phyloP scores from a whole-genome alignment of 164 flowering plant genomes.

The Stephania japonica region DNA sequence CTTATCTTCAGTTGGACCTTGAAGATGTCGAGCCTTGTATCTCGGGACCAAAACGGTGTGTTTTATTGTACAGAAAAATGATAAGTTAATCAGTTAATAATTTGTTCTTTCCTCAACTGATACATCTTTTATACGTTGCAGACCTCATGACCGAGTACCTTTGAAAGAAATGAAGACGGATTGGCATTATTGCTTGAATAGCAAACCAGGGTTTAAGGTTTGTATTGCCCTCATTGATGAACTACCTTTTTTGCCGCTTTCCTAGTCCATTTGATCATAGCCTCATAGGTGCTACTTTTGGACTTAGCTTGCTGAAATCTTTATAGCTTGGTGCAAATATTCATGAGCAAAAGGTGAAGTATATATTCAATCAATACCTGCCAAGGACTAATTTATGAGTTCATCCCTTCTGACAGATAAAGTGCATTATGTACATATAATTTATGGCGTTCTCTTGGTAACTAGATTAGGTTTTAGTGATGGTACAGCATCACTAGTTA shows the following conservation, averaged over 20 bases:
- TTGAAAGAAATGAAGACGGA: slow-evolving; percentile 32
- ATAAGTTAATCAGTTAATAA: background rate
- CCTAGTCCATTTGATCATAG: background rate
- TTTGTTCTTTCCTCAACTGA: background rate
- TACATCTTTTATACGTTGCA: background rate
- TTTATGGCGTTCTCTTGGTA: background rate
- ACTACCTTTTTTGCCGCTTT: background rate
- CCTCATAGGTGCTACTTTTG: background rate
- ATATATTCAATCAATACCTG: background rate
- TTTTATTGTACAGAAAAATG: background rate
- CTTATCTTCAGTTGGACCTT: slow-evolving; percentile 56
- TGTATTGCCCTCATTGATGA: background rate
- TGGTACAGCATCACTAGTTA: background rate
- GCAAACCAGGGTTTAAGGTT: slow-evolving; percentile 81
- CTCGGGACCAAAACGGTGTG: slow-evolving; percentile 78
- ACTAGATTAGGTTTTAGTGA: background rate
- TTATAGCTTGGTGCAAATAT: background rate
- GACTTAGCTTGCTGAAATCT: background rate
- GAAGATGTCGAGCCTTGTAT: slow-evolving; percentile 72
- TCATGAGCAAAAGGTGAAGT: background rate
- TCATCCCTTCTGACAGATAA: background rate
- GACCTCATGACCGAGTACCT: slow-evolving; percentile 11
- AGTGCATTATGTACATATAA: background rate
- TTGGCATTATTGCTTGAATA: slow-evolving; percentile 83
- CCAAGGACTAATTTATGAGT: background rate